Percentiles rank a stretch among this genome's conserved stretches.
These are phyloP conservation scores for Persicaria tinctoria DNA, from an alignment of 148 eudicot genomes.

Conservation along the genomic window DNA sequence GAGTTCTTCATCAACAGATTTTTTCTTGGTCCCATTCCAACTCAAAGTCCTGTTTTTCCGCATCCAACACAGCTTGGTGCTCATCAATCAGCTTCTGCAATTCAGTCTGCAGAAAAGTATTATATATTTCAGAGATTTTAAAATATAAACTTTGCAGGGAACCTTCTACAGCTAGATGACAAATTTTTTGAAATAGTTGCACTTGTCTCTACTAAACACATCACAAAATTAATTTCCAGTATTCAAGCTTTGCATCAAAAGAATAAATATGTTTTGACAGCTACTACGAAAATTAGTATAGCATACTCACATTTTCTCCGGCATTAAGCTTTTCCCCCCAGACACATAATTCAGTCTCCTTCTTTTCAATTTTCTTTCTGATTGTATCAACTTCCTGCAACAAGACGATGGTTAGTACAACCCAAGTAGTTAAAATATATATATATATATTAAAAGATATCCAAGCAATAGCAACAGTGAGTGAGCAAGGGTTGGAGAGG, in stretches of 20 bases:
- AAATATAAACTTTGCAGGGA: too few relatives aligned
- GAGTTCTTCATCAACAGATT: slow-evolving; percentile 21
- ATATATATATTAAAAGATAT: background rate
- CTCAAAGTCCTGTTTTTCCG: slow-evolving; percentile 32
- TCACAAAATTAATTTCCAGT: background rate
- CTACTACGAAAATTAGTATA: background rate
- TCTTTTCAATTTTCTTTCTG: slow-evolving; percentile 45
- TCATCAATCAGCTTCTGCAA: slow-evolving; percentile 80
- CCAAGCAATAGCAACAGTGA: background rate
- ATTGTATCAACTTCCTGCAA: slow-evolving; percentile 63
- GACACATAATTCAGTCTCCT: slow-evolving; percentile 55
- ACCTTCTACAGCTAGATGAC: background rate
- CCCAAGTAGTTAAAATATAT: background rate
- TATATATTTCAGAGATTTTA: background rate
- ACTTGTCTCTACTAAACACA: background rate
- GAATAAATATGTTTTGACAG: background rate
- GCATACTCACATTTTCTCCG: slow-evolving; percentile 50
- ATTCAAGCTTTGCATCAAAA: background rate
- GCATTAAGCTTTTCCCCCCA: slow-evolving; percentile 52
- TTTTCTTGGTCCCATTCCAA: slow-evolving; percentile 3
- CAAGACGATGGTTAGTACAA: background rate
- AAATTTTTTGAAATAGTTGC: background rate
- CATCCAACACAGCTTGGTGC: slow-evolving; percentile 50
- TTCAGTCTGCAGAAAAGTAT: slow-evolving; percentile 41
- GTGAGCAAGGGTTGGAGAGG: background rate